These are phyloP conservation scores for Ganoderma lucidum DNA, from an alignment of 1,284 basidiomycete species.

Conservation along the genomic window DNA sequence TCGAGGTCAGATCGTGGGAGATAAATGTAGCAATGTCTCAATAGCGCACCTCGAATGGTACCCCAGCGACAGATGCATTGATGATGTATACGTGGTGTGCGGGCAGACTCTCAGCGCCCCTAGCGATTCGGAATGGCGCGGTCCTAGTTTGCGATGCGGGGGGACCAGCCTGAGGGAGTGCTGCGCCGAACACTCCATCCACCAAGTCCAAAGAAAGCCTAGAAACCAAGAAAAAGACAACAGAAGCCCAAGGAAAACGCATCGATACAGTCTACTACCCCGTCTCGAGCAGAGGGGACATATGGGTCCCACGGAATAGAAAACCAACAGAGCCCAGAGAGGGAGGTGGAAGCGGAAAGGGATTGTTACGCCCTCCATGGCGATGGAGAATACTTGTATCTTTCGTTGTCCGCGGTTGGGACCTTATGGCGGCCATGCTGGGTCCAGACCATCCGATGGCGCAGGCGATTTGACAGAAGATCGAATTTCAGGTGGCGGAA, in stretches of 20 bases:
- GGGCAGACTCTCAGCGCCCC: neutral
- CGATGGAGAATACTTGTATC: neutral
- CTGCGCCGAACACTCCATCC: neutral
- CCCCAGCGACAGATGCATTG: conserved; percentile 11
- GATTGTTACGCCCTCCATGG: neutral
- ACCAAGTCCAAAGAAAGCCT: neutral
- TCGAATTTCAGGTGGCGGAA: neutral
- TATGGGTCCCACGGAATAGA: neutral
- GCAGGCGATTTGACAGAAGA: conserved; percentile 1
- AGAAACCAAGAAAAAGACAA: neutral
- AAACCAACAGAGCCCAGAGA: neutral
- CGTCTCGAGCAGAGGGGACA: neutral
- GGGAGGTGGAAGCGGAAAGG: neutral
- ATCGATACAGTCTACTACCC: neutral
- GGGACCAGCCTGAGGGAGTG: neutral
- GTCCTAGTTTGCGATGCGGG: neutral
- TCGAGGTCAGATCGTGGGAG: neutral
- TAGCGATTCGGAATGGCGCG: conserved; percentile 16
- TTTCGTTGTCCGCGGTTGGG: neutral
- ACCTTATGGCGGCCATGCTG: neutral
- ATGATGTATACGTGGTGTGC: conserved; percentile 16
- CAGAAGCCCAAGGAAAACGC: neutral
- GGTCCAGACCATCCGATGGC: neutral
- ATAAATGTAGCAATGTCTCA: neutral
- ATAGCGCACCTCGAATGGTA: conserved; percentile 9